Evolutionary conservation across 768 basidiomycete species (phyloP).

Genomic region (Sporobolomyces roseus): DNA sequence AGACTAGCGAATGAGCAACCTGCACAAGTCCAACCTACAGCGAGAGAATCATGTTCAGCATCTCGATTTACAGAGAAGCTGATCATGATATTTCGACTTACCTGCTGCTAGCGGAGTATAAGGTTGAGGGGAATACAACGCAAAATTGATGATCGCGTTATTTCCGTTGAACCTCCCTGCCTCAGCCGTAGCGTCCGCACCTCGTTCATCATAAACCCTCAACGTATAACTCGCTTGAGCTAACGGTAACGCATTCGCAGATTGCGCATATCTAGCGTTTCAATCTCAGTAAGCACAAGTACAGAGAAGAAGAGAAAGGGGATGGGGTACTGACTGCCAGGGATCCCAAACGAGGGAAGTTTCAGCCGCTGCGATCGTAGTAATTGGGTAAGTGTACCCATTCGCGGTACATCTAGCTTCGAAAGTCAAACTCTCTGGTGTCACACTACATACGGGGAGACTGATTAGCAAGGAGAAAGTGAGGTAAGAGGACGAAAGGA

Average conservation of each 20-base stretch:
- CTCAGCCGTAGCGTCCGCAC: conserved; percentile 58
- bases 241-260: conserved; percentile 62
- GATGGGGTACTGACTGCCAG: conserved; percentile 51
- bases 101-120: conserved; percentile 29
- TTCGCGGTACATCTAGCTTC: conserved; percentile 72
- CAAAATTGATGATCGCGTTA: conserved; percentile 64
- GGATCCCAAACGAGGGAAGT: conserved; percentile 71
- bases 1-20: conserved; percentile 40
- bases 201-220: conserved; percentile 75
- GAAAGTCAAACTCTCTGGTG: conserved; percentile 71
- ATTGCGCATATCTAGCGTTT: conserved; percentile 58
- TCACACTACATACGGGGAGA: conserved; percentile 47
- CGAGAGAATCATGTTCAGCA: background rate
- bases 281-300: background rate
- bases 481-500: background rate
- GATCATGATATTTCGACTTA: conserved; percentile 6
- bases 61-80: background rate
- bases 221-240: conserved; percentile 73
- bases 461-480: conserved; percentile 3
- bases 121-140: conserved; percentile 59
- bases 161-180: conserved; percentile 69
- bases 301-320: background rate
- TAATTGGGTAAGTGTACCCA: conserved; percentile 84
- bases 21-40: conserved; percentile 44
- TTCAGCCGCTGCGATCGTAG: conserved; percentile 66